Percentiles rank a stretch among this genome's conserved stretches.
Evolutionary conservation across 2,329 filamentous ascomycete species (phyloP).

Genomic region (Hymenoscyphus infarciens): DNA sequence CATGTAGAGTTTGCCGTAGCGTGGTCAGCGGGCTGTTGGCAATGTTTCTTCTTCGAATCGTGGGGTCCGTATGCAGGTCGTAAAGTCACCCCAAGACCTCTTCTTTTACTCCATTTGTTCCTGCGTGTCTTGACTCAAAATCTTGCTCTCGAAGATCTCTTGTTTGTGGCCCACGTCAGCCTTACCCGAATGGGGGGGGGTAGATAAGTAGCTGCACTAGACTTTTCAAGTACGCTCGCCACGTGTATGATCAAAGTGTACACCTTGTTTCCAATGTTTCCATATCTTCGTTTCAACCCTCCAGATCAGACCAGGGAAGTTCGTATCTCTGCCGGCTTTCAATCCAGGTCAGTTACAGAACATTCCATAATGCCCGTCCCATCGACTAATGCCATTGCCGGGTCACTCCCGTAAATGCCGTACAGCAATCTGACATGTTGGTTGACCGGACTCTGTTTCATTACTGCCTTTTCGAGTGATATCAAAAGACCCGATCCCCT

Average conservation of each 20-base stretch:
- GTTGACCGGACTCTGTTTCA: background rate
- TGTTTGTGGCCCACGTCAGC: constrained; percentile 8
- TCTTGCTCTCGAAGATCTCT: background rate
- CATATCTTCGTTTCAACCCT: background rate
- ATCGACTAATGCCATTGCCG: background rate
- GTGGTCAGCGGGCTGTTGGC: background rate
- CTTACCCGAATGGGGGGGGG: constrained; percentile 9
- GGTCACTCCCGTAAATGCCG: background rate
- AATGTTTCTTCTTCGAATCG: background rate
- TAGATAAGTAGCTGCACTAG: background rate
- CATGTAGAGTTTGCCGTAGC: background rate
- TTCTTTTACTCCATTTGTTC: constrained; percentile 10
- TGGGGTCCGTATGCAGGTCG: constrained; percentile 11
- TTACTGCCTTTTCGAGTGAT: background rate
- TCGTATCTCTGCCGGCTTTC: background rate
- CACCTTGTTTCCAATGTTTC: background rate
- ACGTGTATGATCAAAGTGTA: background rate
- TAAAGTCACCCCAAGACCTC: constrained; percentile 9
- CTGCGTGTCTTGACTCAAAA: constrained; percentile 10
- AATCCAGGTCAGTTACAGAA: constrained; percentile 1
- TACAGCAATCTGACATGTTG: background rate
- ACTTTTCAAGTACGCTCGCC: background rate
- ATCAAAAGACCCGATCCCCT: background rate
- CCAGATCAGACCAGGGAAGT: background rate
- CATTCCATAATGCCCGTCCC: background rate